A percentile compares a stretch with the other conserved stretches of the same genome.
phyloP scores from a whole-genome alignment of 768 basidiomycete genomes.

The Leccinum boreale region DNA sequence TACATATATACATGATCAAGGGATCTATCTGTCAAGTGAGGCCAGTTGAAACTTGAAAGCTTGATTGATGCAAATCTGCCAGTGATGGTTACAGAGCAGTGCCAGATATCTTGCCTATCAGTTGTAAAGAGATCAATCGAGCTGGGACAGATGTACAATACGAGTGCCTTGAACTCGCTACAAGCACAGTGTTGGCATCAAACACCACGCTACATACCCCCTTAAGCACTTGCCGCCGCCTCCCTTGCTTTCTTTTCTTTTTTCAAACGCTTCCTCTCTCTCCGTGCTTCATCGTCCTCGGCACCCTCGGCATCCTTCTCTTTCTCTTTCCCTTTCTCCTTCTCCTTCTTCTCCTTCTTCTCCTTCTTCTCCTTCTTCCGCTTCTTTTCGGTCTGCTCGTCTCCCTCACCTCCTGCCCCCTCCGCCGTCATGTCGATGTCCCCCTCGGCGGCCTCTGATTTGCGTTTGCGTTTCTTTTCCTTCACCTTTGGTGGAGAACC shows the following conservation, averaged over 20 bases:
- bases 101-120: slow-evolving; percentile 4
- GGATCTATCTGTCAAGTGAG: not conserved
- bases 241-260: slow-evolving; percentile 64
- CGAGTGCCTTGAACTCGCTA: not conserved
- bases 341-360: slow-evolving; percentile 56
- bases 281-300: slow-evolving; percentile 56
- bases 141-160: slow-evolving; percentile 6
- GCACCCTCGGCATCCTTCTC: slow-evolving; percentile 38
- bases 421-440: slow-evolving; percentile 40
- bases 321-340: slow-evolving; percentile 58
- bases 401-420: slow-evolving; percentile 38
- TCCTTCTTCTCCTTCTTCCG: slow-evolving; percentile 59
- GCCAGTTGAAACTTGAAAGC: not conserved
- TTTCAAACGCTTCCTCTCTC: slow-evolving; percentile 61
- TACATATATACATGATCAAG: slow-evolving; percentile 1
- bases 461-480: slow-evolving; percentile 86
- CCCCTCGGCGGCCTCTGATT: slow-evolving; percentile 52
- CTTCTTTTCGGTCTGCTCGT: slow-evolving; percentile 53
- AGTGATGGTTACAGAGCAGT: slow-evolving; percentile 5
- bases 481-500: slow-evolving; percentile 45
- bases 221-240: slow-evolving; percentile 31
- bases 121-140: not conserved
- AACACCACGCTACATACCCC: not conserved
- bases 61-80: slow-evolving; percentile 13
- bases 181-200: not conserved